phyloP scores from a whole-genome alignment of 306 rosid species.

The Vigna nakashimae region DNA sequence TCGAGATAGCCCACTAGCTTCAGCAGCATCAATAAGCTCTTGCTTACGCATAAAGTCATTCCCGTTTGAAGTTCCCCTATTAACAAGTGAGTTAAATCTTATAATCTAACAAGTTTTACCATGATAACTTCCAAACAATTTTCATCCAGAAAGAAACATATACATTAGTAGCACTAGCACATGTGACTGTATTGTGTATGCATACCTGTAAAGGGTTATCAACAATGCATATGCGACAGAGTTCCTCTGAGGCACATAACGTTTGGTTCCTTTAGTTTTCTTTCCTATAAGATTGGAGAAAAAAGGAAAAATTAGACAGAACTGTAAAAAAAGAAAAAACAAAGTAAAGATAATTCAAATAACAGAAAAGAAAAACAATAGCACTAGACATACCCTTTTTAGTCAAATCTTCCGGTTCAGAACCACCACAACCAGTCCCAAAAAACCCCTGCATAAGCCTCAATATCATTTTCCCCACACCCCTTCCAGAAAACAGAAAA shows the following conservation, averaged over 20 bases:
- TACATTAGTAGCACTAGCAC: constrained; percentile 20
- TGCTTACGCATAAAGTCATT: constrained; percentile 89
- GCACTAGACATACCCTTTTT: constrained; percentile 55
- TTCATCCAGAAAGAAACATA: constrained; percentile 11
- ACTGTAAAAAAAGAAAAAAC: constrained; percentile 1
- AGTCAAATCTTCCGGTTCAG: constrained; percentile 66
- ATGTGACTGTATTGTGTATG: neutral
- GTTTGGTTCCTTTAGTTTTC: constrained; percentile 59
- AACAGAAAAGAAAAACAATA: constrained; percentile 2
- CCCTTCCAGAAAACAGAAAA: constrained; percentile 59
- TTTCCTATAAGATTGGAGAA: constrained; percentile 54
- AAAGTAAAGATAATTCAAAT: constrained; percentile 19
- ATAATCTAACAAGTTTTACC: constrained; percentile 16
- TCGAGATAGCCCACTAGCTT: constrained; percentile 93
- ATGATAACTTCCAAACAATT: neutral
- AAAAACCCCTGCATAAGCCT: constrained; percentile 83
- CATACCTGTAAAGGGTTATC: constrained; percentile 80
- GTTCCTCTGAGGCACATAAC: constrained; percentile 83
- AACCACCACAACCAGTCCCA: constrained; percentile 55
- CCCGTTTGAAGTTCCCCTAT: constrained; percentile 79
- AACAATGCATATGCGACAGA: constrained; percentile 87
- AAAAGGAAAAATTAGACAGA: constrained; percentile 26
- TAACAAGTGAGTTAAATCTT: constrained; percentile 40
- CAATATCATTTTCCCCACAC: constrained; percentile 96
- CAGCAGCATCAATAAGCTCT: constrained; percentile 90